Evolutionary conservation across 2,329 filamentous ascomycete genomes (phyloP), one percentile per base, ranked within the genome.

Genomic region (Ophiostoma tasmaniense): DNA sequence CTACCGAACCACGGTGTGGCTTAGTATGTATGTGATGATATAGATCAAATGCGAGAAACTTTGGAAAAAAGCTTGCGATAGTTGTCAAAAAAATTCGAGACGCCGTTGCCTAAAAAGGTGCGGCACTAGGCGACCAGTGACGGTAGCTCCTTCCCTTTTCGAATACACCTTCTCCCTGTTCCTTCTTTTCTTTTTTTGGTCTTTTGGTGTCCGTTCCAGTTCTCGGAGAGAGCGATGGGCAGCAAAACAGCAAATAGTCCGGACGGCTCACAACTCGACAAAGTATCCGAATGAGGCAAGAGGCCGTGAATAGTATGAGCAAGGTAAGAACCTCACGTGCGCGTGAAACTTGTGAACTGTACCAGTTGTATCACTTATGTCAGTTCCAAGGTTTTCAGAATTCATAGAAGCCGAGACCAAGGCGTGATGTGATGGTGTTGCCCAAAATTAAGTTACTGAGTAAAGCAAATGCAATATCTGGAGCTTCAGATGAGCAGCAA

Each of bases 1-100:
- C 35, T 55, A 30, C 25, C 59, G 64, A 67, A 67, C 65, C 68
- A 67, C 55, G 30, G 13, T 17, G 55, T 64, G 55, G 68, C 55
- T 42, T n/a, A 66, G 39, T n/a, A 39, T 20, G 25, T 33, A 14
- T 39, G 55, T 30, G 14, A 13, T 11, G 55, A 13, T 14, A 17
- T 33, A 61, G 13, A 30, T 6, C 11, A 30, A 28, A 30, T 3
- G 25, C 55, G 25, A 30, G 55, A 30, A 28, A 17, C 22, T 61
- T 25, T 3, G 25, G 25, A 55, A 50, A 55, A 25, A 55, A 55
- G 50, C 25, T 55, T n/a, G 50, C 22, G 50, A 55, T 55, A 8
- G 50, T 55, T 55, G 50, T 61, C 55, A 30, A 17, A 30, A 61
- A 61, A 25, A 22, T 10, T 11, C n/a, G 50, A 17, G n/a, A n/a